Evolutionary conservation across 345 rosid species (phyloP), one percentile per base, ranked within the genome.

Genomic region (Theobroma cacao): DNA sequence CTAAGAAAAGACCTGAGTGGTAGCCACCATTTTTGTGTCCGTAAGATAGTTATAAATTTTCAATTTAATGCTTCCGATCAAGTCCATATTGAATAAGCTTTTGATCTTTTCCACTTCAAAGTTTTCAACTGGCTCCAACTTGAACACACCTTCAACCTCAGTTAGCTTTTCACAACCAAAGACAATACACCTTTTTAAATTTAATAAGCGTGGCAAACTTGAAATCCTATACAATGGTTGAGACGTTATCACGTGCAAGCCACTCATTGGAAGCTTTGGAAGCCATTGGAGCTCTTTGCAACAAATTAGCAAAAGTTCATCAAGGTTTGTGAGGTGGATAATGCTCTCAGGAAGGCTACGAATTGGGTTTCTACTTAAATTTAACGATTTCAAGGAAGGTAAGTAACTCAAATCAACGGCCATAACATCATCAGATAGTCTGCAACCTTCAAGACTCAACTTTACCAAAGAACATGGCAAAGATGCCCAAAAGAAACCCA

Each of bases 311-410:
- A 9, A 2, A 26, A 82, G 81, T 18, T 24, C 38, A 28, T 74
- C n/a, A 14, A 82, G 84, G 17, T 20, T 75, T 13, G 26, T 15
- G 4, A 78, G 79, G 38, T 52, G 38, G 5, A 0, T 26, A 7
- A 61, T 60, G 73, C 77, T 75, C 48, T 75, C 68, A 1, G 85
- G 82, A 1, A 78, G 31, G 50, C 62, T 28, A 30, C 4, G 43
- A 28, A 82, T 24, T 38, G 73, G 78, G 30, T 82, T 82, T 45
- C 74, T 55, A 22, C 72, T 73, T 13, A 82, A 74, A 43, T 52
- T 74, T 36, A 12, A 82, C 40, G 1, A 22, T 18, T 67, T 34
- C 79, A 82, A 50, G 11, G 36, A 50, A 26, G 63, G n/a, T 4
- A 82, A 56, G 76, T 43, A 14, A 22, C 67, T 47, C 28, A 78